Evolutionary conservation across 768 basidiomycete genomes (phyloP), one percentile per base, ranked within the genome.

Genomic region (Boletus fagicola): DNA sequence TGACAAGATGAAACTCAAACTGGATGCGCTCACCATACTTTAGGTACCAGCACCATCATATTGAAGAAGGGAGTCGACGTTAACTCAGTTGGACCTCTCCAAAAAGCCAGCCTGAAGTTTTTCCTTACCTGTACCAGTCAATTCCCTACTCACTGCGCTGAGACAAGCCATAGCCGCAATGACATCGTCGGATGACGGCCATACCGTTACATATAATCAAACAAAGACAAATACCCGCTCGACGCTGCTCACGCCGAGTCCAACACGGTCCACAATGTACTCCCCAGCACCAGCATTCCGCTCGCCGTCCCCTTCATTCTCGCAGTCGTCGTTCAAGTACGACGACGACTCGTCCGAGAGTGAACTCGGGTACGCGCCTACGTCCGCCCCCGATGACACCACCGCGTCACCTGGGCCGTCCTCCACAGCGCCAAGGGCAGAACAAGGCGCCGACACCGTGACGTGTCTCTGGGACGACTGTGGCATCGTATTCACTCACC

Each of bases 401-500:
- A 10, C 61, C 22, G 58, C 54, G 4, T 65, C 68, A 2, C 64
- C 73, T 48, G 57, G 65, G 16, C 61, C 68, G 43, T 59, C 64
- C 51, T 53, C 66, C 31, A 31, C 66, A 43, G 60, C 65, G 36
- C 56, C 61, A 4, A 26, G 54, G 7, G 54, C 59, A 33, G 59
- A 69, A 18, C 66, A 65, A 30, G 62, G 50, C 39, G 77, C 73
- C 13, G 88, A 90, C 66, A 84, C 81, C 28, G 87, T 85, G 59
- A 84, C 81, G 30, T 96, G 94, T 74, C 82, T 82, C 53, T 96
- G 94, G 94, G 88, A 87, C 35, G 86, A 85, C 57, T 96, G 94
- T 66, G 84, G 85, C 2, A 65, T 75, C 40, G 80, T 86, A n/a
- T 94, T 87, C 65, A 83, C 82, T 12, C 83, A 90, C 66, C 76